Conservation (phyloP, 345 rosid species). For the Fremontodendron californicum region DNA sequence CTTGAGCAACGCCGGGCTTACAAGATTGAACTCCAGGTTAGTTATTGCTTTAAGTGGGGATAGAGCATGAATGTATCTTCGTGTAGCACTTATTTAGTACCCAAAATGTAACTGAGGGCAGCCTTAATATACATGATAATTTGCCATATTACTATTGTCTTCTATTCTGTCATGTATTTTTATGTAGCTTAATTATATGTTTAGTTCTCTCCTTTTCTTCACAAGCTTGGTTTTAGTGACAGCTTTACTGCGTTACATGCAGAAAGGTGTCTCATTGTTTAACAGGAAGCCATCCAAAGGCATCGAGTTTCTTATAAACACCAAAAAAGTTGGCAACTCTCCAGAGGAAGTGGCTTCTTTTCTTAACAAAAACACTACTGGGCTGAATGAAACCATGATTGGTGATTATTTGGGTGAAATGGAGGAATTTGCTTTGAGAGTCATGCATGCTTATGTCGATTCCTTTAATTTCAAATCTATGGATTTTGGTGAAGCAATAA, state of each 20-base stretch:
- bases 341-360: conserved; percentile 83
- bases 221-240: conserved; percentile 23
- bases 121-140: conserved; percentile 1
- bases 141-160: conserved; percentile 5
- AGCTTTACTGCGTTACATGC: conserved; percentile 40
- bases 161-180: background rate
- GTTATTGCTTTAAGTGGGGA: conserved; percentile 18
- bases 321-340: conserved; percentile 69
- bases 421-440: conserved; percentile 82
- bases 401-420: conserved; percentile 98
- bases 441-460: conserved; percentile 97
- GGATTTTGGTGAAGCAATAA: conserved; percentile 88
- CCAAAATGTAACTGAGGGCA: conserved; percentile 1
- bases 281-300: conserved; percentile 94
- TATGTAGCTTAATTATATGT: background rate
- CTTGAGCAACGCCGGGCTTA: conserved; percentile 91
- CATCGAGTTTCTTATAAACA: conserved; percentile 71
- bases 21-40: conserved; percentile 94
- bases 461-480: conserved; percentile 79
- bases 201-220: background rate
- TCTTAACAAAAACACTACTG: conserved; percentile 57
- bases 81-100: background rate
- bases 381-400: conserved; percentile 79
- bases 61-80: background rate
- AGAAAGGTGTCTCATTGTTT: conserved; percentile 86